These are phyloP conservation scores for Tuber borchii DNA, from an alignment of 495 filamentous ascomycete genomes.

Conservation along the genomic window DNA sequence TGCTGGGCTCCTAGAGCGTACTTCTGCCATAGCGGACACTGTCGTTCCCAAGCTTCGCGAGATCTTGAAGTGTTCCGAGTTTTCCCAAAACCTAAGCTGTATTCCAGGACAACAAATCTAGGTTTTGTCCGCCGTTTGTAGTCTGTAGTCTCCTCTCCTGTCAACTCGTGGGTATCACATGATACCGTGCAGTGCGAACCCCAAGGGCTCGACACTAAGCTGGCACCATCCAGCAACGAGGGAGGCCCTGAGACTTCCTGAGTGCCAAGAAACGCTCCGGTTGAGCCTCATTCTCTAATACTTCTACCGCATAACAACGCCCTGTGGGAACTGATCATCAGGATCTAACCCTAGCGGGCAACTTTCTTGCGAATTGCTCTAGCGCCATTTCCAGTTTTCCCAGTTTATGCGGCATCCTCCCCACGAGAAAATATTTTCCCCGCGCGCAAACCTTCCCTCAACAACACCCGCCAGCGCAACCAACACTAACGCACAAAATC, in stretches of 20 bases:
- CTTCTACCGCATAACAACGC: no score
- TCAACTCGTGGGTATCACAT: neutral
- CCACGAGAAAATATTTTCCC: neutral
- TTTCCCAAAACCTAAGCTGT: neutral
- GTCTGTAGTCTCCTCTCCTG: neutral
- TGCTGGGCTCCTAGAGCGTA: conserved; percentile 10
- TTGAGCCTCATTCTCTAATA: neutral
- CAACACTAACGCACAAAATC: neutral
- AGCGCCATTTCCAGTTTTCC: no score
- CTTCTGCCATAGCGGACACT: conserved; percentile 13
- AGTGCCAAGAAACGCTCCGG: neutral
- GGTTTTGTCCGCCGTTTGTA: neutral
- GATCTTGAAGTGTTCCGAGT: neutral
- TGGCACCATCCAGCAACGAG: neutral
- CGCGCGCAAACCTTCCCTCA: neutral
- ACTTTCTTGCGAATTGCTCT: no score
- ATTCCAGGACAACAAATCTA: neutral
- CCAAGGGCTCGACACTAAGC: neutral
- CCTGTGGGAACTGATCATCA: no score
- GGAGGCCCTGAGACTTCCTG: neutral
- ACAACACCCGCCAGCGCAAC: neutral
- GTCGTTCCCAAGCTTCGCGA: neutral
- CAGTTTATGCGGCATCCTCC: no score
- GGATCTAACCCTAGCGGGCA: no score
- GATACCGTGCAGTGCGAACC: neutral